phyloP scores from a whole-genome alignment of 371 early-diverging fungal species.

The Sporodiniella umbellata region DNA sequence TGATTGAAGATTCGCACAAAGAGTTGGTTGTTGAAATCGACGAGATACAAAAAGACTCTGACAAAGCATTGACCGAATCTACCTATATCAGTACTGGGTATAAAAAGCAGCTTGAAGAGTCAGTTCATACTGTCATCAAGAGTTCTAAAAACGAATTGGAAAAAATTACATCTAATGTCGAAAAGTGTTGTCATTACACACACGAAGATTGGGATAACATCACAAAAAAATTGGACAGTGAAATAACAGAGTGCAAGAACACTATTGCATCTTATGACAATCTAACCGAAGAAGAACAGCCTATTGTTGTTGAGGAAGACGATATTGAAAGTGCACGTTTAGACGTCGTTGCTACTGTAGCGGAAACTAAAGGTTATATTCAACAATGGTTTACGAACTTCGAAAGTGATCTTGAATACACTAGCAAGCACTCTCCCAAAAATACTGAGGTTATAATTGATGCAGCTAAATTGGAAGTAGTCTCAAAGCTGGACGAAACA shows the following conservation, averaged over 20 bases:
- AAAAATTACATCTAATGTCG: constrained; percentile 4
- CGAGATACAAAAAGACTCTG: not conserved
- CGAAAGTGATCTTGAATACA: constrained; percentile 12
- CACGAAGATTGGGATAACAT: constrained; percentile 9
- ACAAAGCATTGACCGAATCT: not conserved
- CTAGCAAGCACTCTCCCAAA: not conserved
- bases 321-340: constrained; percentile 13
- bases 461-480: constrained; percentile 17
- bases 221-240: not conserved
- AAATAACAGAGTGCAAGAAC: constrained; percentile 4
- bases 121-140: constrained; percentile 9
- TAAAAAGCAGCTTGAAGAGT: constrained; percentile 12
- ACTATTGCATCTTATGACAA: constrained; percentile 2
- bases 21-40: constrained; percentile 16
- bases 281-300: not conserved
- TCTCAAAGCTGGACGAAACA: constrained; percentile 18
- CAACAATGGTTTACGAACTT: constrained; percentile 14
- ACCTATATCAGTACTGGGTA: constrained; percentile 3
- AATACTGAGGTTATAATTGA: constrained; percentile 11
- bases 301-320: constrained; percentile 1
- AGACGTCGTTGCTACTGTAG: constrained; percentile 18
- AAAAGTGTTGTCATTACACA: not conserved
- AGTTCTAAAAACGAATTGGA: constrained; percentile 6
- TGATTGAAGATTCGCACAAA: constrained; percentile 12
- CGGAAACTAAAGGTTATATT: constrained; percentile 15